A percentile compares a stretch with the other conserved stretches of the same genome.
phyloP scores from a whole-genome alignment of 2,329 filamentous ascomycete genomes.

The Huntiella bhutanensis region DNA sequence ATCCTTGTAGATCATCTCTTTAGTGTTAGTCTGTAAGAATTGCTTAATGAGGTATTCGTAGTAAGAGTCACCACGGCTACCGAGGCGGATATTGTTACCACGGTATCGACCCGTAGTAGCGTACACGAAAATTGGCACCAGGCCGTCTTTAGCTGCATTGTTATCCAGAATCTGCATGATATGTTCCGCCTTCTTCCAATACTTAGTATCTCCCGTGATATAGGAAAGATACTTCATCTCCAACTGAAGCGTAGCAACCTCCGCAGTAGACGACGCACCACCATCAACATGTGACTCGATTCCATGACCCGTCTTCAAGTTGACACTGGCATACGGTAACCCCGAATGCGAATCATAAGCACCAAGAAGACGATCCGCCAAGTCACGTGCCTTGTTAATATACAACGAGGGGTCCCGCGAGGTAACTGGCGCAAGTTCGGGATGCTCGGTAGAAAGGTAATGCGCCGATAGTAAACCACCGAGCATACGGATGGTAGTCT shows the following conservation, averaged over 20 bases:
- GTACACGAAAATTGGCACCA: conserved; percentile 83
- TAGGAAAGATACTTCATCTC: conserved; percentile 96
- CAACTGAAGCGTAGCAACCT: conserved; percentile 79
- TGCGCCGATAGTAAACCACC: conserved; percentile 84
- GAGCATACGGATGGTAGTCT: conserved; percentile 95
- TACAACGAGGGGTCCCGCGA: conserved; percentile 72
- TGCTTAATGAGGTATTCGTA: conserved; percentile 99
- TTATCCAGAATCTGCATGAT: conserved; percentile 83
- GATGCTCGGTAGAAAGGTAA: conserved; percentile 74
- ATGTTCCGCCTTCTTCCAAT: conserved; percentile 81
- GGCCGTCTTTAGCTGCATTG: conserved; percentile 58
- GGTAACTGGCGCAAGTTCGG: conserved; percentile 53
- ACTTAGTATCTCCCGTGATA: conserved; percentile 76
- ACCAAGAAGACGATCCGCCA: conserved; percentile 69
- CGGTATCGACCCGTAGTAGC: conserved; percentile 61
- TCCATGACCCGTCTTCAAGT: conserved; percentile 58
- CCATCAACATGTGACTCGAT: conserved; percentile 66
- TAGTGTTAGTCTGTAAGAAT: conserved; percentile 77
- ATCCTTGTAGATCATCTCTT: conserved; percentile 70
- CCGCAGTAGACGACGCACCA: conserved; percentile 83
- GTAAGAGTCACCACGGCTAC: conserved; percentile 89
- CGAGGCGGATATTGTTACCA: conserved; percentile 72
- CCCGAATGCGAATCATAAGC: conserved; percentile 80
- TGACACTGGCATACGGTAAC: conserved; percentile 78
- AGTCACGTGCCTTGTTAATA: conserved; percentile 83